phyloP scores from a whole-genome alignment of 495 filamentous ascomycete genomes.

The Aspergillus cavernicola region DNA sequence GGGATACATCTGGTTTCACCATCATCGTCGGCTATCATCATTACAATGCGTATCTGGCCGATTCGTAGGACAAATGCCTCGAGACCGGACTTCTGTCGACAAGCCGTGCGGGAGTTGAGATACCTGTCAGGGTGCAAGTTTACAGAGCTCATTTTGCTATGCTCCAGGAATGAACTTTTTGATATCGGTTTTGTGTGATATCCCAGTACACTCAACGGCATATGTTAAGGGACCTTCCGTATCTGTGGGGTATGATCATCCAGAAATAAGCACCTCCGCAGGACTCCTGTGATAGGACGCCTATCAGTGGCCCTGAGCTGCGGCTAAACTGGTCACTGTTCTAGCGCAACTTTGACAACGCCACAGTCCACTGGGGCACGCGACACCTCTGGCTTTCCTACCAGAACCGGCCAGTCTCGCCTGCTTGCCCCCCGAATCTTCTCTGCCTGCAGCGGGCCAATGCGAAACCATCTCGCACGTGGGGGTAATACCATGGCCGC shows the following conservation, averaged over 20 bases:
- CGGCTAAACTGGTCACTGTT: not conserved
- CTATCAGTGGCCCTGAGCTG: not conserved
- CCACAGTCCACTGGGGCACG: constrained; percentile 1
- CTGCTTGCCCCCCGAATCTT: not conserved
- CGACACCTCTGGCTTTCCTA: not conserved
- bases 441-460: not conserved
- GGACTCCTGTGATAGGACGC: not conserved
- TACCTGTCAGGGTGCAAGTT: no score
- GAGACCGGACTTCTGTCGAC: not conserved
- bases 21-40: not conserved
- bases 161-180: no score
- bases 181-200: not conserved
- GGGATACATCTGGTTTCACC: not conserved
- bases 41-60: not conserved
- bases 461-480: not conserved
- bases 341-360: not conserved
- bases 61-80: not conserved
- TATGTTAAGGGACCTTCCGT: not conserved
- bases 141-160: no score
- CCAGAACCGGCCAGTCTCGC: not conserved
- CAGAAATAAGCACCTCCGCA: not conserved
- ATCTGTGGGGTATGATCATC: not conserved
- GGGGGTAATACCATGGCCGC: not conserved
- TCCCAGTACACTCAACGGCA: no score
- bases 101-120: no score